Conservation (phyloP, 371 early-diverging fungal species). For the Nematocida displodere region DNA sequence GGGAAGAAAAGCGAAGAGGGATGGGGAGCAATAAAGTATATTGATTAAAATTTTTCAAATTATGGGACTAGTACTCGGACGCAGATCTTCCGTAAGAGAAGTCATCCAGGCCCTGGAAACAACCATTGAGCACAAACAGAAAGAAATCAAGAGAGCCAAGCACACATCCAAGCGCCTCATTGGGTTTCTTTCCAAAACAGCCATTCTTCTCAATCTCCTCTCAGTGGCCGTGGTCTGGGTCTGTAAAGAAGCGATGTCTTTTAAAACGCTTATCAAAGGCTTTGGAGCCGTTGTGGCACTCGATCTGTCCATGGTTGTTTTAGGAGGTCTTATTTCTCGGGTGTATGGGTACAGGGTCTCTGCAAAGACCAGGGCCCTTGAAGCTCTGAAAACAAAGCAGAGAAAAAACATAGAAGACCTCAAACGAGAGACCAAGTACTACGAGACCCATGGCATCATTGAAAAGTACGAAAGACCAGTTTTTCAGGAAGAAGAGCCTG, state of each 20-base stretch:
- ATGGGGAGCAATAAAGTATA: background rate
- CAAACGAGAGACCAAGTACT: slow-evolving; percentile 36
- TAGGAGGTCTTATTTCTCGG: background rate
- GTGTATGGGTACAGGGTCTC: slow-evolving; percentile 21
- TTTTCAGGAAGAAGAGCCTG: slow-evolving; percentile 20
- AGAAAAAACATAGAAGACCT: slow-evolving; percentile 15
- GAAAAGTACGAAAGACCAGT: slow-evolving; percentile 19
- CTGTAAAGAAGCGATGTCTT: slow-evolving; percentile 55
- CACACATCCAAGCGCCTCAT: slow-evolving; percentile 3
- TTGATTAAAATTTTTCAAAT: slow-evolving; percentile 15
- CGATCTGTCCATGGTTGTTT: slow-evolving; percentile 20
- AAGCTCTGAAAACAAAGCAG: slow-evolving; percentile 1
- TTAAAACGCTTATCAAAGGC: slow-evolving; percentile 36
- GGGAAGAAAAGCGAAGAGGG: slow-evolving; percentile 9
- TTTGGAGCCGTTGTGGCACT: background rate
- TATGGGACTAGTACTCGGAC: slow-evolving; percentile 41
- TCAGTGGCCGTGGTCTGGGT: slow-evolving; percentile 55
- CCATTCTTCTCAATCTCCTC: slow-evolving; percentile 21
- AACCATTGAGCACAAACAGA: slow-evolving; percentile 55
- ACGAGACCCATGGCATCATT: slow-evolving; percentile 44
- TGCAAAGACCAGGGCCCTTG: slow-evolving; percentile 25
- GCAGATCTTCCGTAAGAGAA: slow-evolving; percentile 28
- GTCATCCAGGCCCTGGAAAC: slow-evolving; percentile 19
- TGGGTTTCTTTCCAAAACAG: slow-evolving; percentile 37
- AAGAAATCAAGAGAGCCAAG: slow-evolving; percentile 16